Base-by-base conservation (phyloP, 495 filamentous ascomycete species). In the Monascus purpureus region DNA sequence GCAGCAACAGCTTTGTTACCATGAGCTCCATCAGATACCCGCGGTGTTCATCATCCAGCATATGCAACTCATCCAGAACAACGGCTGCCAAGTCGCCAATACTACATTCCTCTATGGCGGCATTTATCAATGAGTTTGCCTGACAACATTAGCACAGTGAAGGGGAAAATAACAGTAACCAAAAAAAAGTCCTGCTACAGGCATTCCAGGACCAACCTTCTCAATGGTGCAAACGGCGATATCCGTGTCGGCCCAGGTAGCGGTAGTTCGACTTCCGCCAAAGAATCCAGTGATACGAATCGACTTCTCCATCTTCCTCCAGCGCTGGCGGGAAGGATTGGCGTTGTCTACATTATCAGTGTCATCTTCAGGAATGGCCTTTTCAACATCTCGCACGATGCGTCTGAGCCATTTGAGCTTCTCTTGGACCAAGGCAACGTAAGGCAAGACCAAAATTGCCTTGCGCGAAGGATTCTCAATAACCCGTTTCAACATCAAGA, bases 171-270 rank as follows among this genome's bases (percentile, higher is more conserved):
- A 29, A 12, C 19, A n/a, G 6, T 11, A 27, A 6, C 11, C 25
- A 27, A 9, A 27, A 13, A 9, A n/a, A 27, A 4, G 29, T 31
- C 20, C 31, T n/a, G 16, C 18, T 13, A 24, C 22, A 24, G 17
- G 16, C 9, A 8, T 9, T 17, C 1, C 13, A 5, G 19, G 13
- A 20, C 47, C 55, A 45, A 79, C 80, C 74, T 85, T 90, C 48
- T 90, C 82, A 34, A 85, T 81, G 6, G 82, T 87, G 52, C 80
- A 88, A 27, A 87, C 67, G 2, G 72, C 82, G 36, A 90, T 72
- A 49, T 90, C 82, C 31, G 80, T 72, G 45, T 87, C 82, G 15
- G 64, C 61, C 80, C 80, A 86, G 1, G 65, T 71, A 7, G 67
- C 53, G 31, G 72, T 68, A 14, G 67, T 61, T 43, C 72, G 78